A percentile compares a stretch with the other conserved stretches of the same genome.
These are phyloP conservation scores for Zygosaccharomyces sapae DNA, from an alignment of 1,139 yeast genomes.

Conservation along the genomic window DNA sequence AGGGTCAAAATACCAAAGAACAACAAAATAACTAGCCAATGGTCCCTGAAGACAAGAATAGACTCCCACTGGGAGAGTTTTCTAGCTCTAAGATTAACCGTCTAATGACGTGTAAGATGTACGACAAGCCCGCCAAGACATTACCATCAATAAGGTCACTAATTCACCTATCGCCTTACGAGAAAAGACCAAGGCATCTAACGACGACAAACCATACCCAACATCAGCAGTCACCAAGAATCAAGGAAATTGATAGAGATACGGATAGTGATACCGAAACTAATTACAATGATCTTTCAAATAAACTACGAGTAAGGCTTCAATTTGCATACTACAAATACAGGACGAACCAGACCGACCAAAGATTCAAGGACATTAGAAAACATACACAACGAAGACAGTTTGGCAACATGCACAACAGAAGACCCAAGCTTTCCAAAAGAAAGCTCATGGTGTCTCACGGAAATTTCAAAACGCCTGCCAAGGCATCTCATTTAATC, in stretches of 20 bases:
- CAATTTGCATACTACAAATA: constrained; percentile 77
- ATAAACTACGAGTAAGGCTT: constrained; percentile 63
- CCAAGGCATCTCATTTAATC: constrained; percentile 11
- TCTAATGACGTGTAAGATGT: constrained; percentile 8
- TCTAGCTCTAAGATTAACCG: constrained; percentile 28
- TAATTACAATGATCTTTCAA: constrained; percentile 43
- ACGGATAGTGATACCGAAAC: constrained; percentile 5
- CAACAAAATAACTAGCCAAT: constrained; percentile 3
- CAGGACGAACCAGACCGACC: constrained; percentile 48
- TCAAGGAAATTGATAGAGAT: constrained; percentile 1
- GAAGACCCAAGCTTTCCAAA: constrained; percentile 1
- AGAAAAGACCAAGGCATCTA: constrained; percentile 6
- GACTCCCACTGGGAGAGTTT: constrained; percentile 30
- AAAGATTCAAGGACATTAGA: constrained; percentile 28
- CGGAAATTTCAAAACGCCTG: constrained; percentile 29
- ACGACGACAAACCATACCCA: background rate
- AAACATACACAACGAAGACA: constrained; percentile 6
- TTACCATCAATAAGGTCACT: constrained; percentile 26
- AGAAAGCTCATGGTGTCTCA: constrained; percentile 30
- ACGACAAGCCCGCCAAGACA: constrained; percentile 7
- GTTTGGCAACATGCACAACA: background rate
- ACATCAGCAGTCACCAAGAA: constrained; percentile 1
- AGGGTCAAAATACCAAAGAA: background rate
- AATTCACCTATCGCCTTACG: constrained; percentile 12
- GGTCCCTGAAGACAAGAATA: constrained; percentile 13